Evolutionary conservation across 805 yeast species (phyloP).

Genomic region (Jamesozyma jinghongensis): DNA sequence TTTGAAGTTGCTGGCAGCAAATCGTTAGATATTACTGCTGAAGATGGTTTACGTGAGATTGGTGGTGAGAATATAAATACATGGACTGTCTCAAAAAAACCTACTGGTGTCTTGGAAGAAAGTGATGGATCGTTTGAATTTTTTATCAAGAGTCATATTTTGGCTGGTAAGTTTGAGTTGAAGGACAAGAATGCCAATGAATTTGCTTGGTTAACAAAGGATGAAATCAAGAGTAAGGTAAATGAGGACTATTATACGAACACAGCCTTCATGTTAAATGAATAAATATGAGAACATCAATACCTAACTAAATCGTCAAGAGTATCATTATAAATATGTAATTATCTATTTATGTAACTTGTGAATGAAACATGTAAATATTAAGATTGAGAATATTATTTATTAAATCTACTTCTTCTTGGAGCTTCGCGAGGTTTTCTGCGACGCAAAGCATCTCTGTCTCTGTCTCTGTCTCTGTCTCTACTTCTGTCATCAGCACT

Average conservation of each 20-base stretch:
- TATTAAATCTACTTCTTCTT: constrained; percentile 12
- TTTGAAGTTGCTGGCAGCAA: constrained; percentile 39
- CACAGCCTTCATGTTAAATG: constrained; percentile 35
- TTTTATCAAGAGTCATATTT: constrained; percentile 75
- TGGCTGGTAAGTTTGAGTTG: constrained; percentile 67
- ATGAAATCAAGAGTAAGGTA: constrained; percentile 56
- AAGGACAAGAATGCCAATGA: constrained; percentile 35
- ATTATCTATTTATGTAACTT: not conserved
- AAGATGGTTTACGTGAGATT: constrained; percentile 54
- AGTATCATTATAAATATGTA: not conserved
- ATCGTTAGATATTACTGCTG: constrained; percentile 66
- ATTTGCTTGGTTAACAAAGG: constrained; percentile 77
- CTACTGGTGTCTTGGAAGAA: constrained; percentile 59
- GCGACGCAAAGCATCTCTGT: not conserved
- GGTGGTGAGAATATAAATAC: constrained; percentile 76
- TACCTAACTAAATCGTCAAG: constrained; percentile 6
- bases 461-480: not conserved
- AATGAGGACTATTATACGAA: constrained; percentile 46
- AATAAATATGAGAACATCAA: constrained; percentile 8
- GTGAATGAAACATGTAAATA: constrained; percentile 5
- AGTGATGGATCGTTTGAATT: constrained; percentile 39
- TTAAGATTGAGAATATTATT: constrained; percentile 3
- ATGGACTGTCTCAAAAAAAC: constrained; percentile 86
- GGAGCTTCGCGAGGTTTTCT: constrained; percentile 8
- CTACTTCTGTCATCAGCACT: too few species aligned